These are phyloP conservation scores for Rosa hybrid DNA, from an alignment of 331 rosid species.

Conservation along the genomic window DNA sequence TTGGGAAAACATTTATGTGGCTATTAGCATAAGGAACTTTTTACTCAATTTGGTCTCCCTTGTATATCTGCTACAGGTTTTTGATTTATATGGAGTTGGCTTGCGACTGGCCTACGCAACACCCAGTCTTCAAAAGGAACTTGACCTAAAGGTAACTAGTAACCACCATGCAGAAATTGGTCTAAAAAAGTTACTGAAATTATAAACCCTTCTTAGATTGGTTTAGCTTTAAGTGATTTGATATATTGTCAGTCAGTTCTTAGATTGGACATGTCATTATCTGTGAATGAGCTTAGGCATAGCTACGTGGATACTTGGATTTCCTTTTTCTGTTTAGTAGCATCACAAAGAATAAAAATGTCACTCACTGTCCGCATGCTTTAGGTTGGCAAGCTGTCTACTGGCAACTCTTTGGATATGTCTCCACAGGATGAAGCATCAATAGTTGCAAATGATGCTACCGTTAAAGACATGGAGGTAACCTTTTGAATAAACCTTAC, in stretches of 20 bases:
- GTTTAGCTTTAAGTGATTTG: not conserved
- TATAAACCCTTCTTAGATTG: not conserved
- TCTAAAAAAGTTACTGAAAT: not conserved
- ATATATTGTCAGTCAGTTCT: not conserved
- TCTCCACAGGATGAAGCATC: conserved; percentile 78
- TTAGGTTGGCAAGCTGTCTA: conserved; percentile 88
- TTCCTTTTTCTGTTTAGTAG: not conserved
- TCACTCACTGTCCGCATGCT: conserved; percentile 22
- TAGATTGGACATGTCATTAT: not conserved
- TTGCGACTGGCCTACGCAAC: conserved; percentile 57
- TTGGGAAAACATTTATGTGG: not conserved
- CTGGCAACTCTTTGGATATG: conserved; percentile 96
- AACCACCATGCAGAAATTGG: conserved; percentile 16
- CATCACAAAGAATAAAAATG: not conserved
- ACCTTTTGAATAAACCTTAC: not conserved
- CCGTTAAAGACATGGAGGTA: conserved; percentile 98
- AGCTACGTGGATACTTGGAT: not conserved
- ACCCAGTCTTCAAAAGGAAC: conserved; percentile 77
- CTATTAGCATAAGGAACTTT: not conserved
- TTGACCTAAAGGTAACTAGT: conserved; percentile 71
- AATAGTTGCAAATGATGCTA: conserved; percentile 80
- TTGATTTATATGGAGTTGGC: conserved; percentile 97
- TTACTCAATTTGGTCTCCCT: conserved; percentile 18
- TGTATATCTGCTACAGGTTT: conserved; percentile 60
- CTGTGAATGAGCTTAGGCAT: not conserved